phyloP scores from a whole-genome alignment of 2,329 filamentous ascomycete species.

The Leptographium lundbergii region DNA sequence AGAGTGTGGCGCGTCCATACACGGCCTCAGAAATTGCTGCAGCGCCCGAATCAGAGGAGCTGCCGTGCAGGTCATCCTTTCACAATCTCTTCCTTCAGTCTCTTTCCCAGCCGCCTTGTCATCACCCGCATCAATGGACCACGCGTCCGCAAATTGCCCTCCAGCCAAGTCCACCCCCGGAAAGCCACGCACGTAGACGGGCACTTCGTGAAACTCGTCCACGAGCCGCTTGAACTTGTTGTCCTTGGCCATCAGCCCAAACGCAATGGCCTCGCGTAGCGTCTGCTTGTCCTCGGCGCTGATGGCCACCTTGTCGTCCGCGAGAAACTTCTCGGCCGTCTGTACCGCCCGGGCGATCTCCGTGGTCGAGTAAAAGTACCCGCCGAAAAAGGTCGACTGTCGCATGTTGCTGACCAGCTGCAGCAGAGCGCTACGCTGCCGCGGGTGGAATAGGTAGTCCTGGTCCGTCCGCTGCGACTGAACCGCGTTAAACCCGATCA shows the following conservation, averaged over 20 bases:
- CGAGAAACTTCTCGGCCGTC: slow-evolving; percentile 55
- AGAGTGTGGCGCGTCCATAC: slow-evolving; percentile 27
- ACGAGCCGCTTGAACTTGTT: slow-evolving; percentile 55
- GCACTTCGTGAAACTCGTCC: slow-evolving; percentile 63
- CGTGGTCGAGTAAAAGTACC: slow-evolving; percentile 55
- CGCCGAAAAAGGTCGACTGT: slow-evolving; percentile 74
- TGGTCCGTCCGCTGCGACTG: slow-evolving; percentile 73
- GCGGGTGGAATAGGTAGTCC: slow-evolving; percentile 81
- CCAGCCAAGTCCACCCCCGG: slow-evolving; percentile 30
- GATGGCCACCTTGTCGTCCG: slow-evolving; percentile 46
- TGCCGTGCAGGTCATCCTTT: slow-evolving; percentile 29
- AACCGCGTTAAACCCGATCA: slow-evolving; percentile 74
- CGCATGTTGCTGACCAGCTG: slow-evolving; percentile 66
- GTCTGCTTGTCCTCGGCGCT: slow-evolving; percentile 45
- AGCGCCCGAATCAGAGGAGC: slow-evolving; percentile 36
- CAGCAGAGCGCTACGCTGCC: slow-evolving; percentile 53
- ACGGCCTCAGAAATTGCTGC: slow-evolving; percentile 38
- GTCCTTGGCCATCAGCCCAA: slow-evolving; percentile 44
- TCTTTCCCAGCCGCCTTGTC: too few species aligned
- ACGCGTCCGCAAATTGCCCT: slow-evolving; percentile 36
- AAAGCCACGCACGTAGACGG: slow-evolving; percentile 57
- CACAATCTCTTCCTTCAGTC: slow-evolving; percentile 18
- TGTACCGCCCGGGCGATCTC: slow-evolving; percentile 54
- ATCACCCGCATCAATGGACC: slow-evolving; percentile 47
- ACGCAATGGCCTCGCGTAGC: slow-evolving; percentile 50